Base-by-base conservation (phyloP, 73 alveolate genomes). In the Paramecium primaurelia region DNA sequence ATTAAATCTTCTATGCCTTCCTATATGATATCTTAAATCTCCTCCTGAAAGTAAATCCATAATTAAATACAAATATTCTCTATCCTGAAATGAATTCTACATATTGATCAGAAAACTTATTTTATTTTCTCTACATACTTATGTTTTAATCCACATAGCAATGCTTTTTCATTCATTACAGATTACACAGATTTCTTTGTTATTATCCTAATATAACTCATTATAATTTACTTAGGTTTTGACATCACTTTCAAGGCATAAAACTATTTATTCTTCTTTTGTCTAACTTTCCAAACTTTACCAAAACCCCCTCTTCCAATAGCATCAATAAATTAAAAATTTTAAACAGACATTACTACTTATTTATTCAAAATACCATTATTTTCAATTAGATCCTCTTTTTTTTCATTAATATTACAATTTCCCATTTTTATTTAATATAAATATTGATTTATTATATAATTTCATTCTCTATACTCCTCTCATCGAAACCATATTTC, bases 31-130 rank as follows among this genome's bases (percentile, higher is more conserved):
- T 87, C 99, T 93, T 38, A 98, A 88, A 86, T 98, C 99, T 2
- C 99, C 99, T 36, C 99, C 99, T 20, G 97, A 93, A 75, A 98
- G 86, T 51, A 96, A 92, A 77, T 98, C 99, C 95, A 96, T 93
- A 32, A 98, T 97, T 71, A 98, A 77, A 93, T 98, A 98, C 86
- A 97, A 93, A 93, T 96, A 92, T 47, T 95, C 98, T 88, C 98
- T 88, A 91, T 98, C 99, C 94, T 97, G 97, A 64, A 98, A 98
- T 10, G 99, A 98, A 77, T 91, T 97, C 36, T 96, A 86, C 98
- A 98, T 98, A 92, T 98, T 98, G 54, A 98, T 97, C 73, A 97
- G 85, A 84, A 96, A 97, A 38, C 98, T 96, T 40, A 89, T 40
- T 4, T 40, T 37, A 89, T 37, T 58, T 54, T 36, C 30, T 40